These are phyloP conservation scores for Rutidosis leptorrhynchoides DNA, from an alignment of 129 eudicot genomes.

Conservation along the genomic window DNA sequence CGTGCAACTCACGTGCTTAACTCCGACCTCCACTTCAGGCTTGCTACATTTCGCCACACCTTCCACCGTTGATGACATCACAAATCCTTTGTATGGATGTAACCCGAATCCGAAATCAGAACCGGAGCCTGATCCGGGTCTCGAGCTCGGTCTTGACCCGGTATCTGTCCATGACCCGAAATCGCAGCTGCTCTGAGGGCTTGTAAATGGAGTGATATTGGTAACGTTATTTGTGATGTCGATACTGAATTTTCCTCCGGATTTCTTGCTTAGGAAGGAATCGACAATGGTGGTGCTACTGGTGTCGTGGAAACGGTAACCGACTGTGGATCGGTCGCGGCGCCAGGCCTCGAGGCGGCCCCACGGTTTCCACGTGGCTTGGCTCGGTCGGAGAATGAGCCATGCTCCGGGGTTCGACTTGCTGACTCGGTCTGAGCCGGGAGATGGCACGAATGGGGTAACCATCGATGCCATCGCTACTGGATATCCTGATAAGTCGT, in stretches of 20 bases:
- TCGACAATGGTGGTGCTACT: no score
- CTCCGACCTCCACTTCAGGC: slow-evolving; percentile 67
- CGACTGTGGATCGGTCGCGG: slow-evolving; percentile 55
- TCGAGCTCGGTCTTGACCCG: no score
- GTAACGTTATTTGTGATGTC: slow-evolving; percentile 44
- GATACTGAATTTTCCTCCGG: no score
- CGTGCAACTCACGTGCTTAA: slow-evolving; percentile 73
- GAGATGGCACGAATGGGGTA: neutral
- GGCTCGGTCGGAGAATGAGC: neutral
- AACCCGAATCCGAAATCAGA: slow-evolving; percentile 61
- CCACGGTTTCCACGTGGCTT: neutral
- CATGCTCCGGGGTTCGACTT: neutral
- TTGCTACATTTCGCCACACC: slow-evolving; percentile 43
- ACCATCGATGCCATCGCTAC: neutral
- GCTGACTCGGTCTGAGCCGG: neutral
- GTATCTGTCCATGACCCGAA: slow-evolving; percentile 51
- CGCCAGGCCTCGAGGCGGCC: neutral
- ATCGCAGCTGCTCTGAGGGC: slow-evolving; percentile 39
- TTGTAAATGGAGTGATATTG: slow-evolving; percentile 49
- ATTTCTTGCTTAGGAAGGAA: no score
- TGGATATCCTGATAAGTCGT: neutral
- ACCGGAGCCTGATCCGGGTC: no score
- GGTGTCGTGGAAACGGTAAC: no score
- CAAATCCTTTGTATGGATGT: slow-evolving; percentile 67
- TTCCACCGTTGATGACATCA: slow-evolving; percentile 59